phyloP scores from a whole-genome alignment of 306 rosid genomes.

The Medicago lupulina region DNA sequence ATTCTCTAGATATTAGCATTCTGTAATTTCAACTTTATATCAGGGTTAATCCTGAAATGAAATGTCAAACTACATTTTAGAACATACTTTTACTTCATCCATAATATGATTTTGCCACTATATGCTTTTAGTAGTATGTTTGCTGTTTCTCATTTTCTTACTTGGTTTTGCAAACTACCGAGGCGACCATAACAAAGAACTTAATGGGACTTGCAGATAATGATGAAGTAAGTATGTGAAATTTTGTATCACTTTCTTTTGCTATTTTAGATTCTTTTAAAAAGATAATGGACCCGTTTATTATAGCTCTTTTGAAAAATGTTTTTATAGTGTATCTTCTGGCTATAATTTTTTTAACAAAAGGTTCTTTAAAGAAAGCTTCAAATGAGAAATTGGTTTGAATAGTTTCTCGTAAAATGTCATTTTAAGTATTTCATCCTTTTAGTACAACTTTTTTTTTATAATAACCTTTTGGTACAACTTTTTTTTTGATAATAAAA shows the following conservation, averaged over 20 bases:
- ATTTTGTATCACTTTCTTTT: slow-evolving; percentile 17
- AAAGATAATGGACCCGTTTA: not conserved
- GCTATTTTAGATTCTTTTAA: slow-evolving; percentile 15
- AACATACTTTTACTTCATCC: slow-evolving; percentile 27
- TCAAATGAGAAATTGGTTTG: too few relatives aligned
- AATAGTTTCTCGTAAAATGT: too few relatives aligned
- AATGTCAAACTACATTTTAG: slow-evolving; percentile 20
- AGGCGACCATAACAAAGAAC: slow-evolving; percentile 41
- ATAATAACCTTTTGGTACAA: too few relatives aligned
- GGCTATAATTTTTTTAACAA: too few relatives aligned
- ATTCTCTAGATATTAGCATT: not conserved
- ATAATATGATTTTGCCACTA: slow-evolving; percentile 18
- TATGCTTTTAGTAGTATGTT: slow-evolving; percentile 31
- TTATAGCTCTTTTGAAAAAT: too few relatives aligned
- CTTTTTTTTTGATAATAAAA: too few relatives aligned
- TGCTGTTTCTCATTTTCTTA: slow-evolving; percentile 41
- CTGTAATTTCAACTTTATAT: slow-evolving; percentile 26
- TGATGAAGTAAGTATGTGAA: slow-evolving; percentile 55
- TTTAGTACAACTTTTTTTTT: too few relatives aligned
- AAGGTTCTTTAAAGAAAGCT: too few relatives aligned
- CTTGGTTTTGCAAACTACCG: slow-evolving; percentile 40
- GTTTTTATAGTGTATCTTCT: too few relatives aligned
- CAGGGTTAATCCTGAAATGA: slow-evolving; percentile 20
- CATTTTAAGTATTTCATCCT: too few relatives aligned
- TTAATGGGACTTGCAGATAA: slow-evolving; percentile 42